phyloP scores from a whole-genome alignment of 2,329 filamentous ascomycete species.

The Fusarium albidum region DNA sequence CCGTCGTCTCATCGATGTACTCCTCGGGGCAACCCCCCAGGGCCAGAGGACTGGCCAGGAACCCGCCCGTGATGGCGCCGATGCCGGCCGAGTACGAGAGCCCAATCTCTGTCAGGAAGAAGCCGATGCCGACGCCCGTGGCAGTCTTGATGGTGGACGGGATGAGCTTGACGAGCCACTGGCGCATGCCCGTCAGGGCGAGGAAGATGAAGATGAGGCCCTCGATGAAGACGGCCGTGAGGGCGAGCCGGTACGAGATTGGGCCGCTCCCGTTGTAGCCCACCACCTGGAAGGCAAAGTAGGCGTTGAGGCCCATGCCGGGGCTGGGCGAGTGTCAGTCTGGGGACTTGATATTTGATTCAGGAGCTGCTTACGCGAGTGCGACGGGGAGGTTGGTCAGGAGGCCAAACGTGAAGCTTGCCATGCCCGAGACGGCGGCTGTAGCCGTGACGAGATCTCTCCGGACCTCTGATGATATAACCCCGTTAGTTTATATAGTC shows the following conservation, averaged over 20 bases:
- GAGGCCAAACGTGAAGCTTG: constrained; percentile 80
- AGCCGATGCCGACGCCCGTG: constrained; percentile 70
- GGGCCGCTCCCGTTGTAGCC: constrained; percentile 65
- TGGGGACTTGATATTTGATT: too few species aligned
- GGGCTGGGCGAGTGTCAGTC: constrained; percentile 54
- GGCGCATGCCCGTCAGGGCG: constrained; percentile 73
- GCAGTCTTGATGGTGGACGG: constrained; percentile 72
- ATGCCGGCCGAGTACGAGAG: constrained; percentile 84
- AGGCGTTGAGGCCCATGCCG: constrained; percentile 73
- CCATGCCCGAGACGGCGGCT: constrained; percentile 78
- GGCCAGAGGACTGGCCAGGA: constrained; percentile 72
- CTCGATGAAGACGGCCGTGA: constrained; percentile 71
- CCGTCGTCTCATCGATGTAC: constrained; percentile 54
- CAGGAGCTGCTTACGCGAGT: constrained; percentile 43
- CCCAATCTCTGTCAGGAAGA: constrained; percentile 71
- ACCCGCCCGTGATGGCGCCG: constrained; percentile 78
- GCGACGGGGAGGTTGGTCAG: constrained; percentile 77
- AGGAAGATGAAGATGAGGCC: constrained; percentile 71
- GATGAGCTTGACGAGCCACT: constrained; percentile 75
- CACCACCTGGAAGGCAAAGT: constrained; percentile 73
- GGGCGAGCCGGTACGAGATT: constrained; percentile 66
- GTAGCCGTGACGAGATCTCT: constrained; percentile 85
- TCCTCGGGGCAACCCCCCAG: constrained; percentile 76
- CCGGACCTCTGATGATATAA: constrained; percentile 63
- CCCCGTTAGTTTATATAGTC: constrained; percentile 1